Base-by-base conservation (phyloP, 78 protist species). In the Dictyostelium firmibasis region DNA sequence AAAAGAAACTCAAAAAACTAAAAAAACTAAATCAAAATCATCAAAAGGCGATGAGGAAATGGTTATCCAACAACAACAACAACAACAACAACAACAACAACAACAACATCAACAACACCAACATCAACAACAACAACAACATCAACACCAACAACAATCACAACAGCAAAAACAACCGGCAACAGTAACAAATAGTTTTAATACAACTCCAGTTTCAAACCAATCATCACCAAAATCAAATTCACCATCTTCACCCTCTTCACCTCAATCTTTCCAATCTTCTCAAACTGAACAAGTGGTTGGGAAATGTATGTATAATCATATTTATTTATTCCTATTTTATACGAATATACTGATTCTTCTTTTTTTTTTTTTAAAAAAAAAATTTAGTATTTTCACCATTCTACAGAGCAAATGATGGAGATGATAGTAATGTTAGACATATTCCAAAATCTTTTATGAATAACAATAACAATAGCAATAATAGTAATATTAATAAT, bases 11-110 rank as follows among this genome's bases (percentile, higher is more conserved):
- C 83, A 76, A 38, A 38, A 33, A 76, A 20, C 31, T 1, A 76
- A 76, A 25, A 76, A 33, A 20, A 36, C 83, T 41, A 76, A 76
- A n/a, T 33, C 57, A 36, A 38, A 76, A n/a, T 76, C 82, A 18
- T 14, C 18, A 9, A n/a, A n/a, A n/a, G 41, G n/a, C 1, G 57
- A 38, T n/a, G 57, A 76, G 6, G 57, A 27, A 27, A 67, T 27
- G 75, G 27, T 23, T 23, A 27, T 25, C 3, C 75, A 67, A 23
- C 75, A 67, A 11, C 67, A 31, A 9, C 77, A 14, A 35, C 81
- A 78, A 25, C 84, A 78, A 25, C 84, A 67, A 7, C 75, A 78
- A 38, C 16, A 78, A 41, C 64, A 78, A 75, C 14, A 78, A 38
- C 16, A 78, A 41, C 64, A 78, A 75, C 14, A n/a, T n/a, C 20